Base-by-base conservation (phyloP, 345 rosid species). In the Alliaria petiolata region DNA sequence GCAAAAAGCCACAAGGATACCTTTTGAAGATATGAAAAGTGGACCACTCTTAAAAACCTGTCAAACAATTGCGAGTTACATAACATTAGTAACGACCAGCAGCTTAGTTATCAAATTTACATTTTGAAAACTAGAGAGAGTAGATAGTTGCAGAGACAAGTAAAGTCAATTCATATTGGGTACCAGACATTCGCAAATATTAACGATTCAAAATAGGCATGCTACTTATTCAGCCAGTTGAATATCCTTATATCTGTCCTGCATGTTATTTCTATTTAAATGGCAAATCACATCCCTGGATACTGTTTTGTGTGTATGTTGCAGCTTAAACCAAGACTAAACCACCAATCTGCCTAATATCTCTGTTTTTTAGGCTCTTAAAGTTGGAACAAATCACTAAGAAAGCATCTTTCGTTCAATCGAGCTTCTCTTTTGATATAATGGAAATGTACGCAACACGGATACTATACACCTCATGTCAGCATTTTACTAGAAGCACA, bases 1-100 rank as follows among this genome's bases (percentile, higher is more conserved):
- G 8, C 6, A 52, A 55, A 19, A 15, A 61, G 36, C 19, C 69
- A 39, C 55, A 42, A 69, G 22, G 87, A 46, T 65, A 89, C 99
- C 99, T 95, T 95, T 95, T 7, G 99, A 91, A 50, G 99, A 95
- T 82, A 95, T 95, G 86, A 88, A 91, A 77, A 91, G 95, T 2
- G 93, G 97, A 67, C 98, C 98, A 69, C 95, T 93, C 89, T 89
- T 93, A 82, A 86, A 91, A 76, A 93, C 96, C 98, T 93, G 88
- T 35, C 65, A 80, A 69, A 54, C 4, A 16, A 44, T 60, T 8
- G 6, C 9, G 34, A 44, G 26, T 60, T 49, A 44, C 56, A 75
- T 13, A 17, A 44, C 9, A 52, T 66, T 40, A 49, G 62, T 43
- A 68, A 35, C 34, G 44, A 16, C 19, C 68, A 60, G 63, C 34